These are phyloP conservation scores for Mycena kentingensis DNA, from an alignment of 768 basidiomycete species.

Conservation along the genomic window DNA sequence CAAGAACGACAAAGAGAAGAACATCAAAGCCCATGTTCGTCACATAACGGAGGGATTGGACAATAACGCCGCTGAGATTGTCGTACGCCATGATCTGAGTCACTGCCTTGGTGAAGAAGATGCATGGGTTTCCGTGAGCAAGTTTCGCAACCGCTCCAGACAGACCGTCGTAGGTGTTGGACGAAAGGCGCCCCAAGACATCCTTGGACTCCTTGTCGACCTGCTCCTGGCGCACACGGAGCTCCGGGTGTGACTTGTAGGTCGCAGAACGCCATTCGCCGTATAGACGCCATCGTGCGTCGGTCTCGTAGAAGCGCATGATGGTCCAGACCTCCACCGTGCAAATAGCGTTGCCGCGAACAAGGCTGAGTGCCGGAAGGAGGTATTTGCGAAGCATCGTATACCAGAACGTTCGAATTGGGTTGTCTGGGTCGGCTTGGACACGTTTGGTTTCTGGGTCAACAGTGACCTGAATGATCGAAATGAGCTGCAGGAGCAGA, in stretches of 20 bases:
- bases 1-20: slow-evolving; percentile 82
- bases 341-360: slow-evolving; percentile 83
- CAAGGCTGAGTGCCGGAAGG: slow-evolving; percentile 84
- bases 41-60: slow-evolving; percentile 85
- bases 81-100: slow-evolving; percentile 96
- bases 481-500: too few relatives aligned
- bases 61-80: slow-evolving; percentile 86
- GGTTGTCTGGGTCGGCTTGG: slow-evolving; percentile 57
- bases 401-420: slow-evolving; percentile 81
- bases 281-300: slow-evolving; percentile 86
- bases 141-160: slow-evolving; percentile 90
- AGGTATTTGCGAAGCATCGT: slow-evolving; percentile 76
- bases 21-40: slow-evolving; percentile 96
- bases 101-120: slow-evolving; percentile 87
- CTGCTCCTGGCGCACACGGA: slow-evolving; percentile 78
- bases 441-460: slow-evolving; percentile 69
- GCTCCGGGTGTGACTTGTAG: slow-evolving; percentile 77
- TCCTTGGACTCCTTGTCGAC: slow-evolving; percentile 88
- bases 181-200: slow-evolving; percentile 83
- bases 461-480: slow-evolving; percentile 39
- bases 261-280: slow-evolving; percentile 87
- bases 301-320: slow-evolving; percentile 74
- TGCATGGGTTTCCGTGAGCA: slow-evolving; percentile 91
- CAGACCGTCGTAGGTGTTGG: slow-evolving; percentile 80
- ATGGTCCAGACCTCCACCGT: slow-evolving; percentile 94